Percentiles rank a stretch among this genome's conserved stretches.
phyloP scores from a whole-genome alignment of 2,329 filamentous ascomycete species.

The Coniella lustricola region DNA sequence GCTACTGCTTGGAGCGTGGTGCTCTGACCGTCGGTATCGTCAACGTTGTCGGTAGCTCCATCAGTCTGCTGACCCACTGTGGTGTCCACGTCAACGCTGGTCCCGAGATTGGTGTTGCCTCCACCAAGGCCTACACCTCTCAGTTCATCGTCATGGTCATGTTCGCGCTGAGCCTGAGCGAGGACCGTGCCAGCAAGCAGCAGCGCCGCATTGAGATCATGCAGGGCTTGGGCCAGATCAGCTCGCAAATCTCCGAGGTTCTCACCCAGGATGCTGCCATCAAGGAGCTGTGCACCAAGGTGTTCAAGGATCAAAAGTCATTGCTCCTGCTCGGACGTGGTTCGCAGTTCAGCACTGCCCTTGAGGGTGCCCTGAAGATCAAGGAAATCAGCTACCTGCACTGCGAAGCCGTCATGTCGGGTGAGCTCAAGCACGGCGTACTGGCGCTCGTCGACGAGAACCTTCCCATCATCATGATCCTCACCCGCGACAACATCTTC shows the following conservation, averaged over 20 bases:
- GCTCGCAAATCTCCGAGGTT: slow-evolving; percentile 85
- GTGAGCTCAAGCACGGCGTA: slow-evolving; percentile 98
- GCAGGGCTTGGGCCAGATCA: slow-evolving; percentile 81
- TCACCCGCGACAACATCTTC: slow-evolving; percentile 93
- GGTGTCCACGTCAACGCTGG: slow-evolving; percentile 99
- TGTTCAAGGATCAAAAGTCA: slow-evolving; percentile 96
- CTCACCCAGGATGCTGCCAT: slow-evolving; percentile 87
- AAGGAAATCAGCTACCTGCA: slow-evolving; percentile 99
- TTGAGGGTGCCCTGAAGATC: slow-evolving; percentile 97
- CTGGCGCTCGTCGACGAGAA: slow-evolving; percentile 96
- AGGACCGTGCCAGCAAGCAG: slow-evolving; percentile 93
- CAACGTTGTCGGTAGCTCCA: slow-evolving; percentile 97
- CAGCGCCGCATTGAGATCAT: slow-evolving; percentile 93
- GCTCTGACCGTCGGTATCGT: slow-evolving; percentile 96
- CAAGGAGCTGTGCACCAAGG: slow-evolving; percentile 87
- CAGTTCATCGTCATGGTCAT: slow-evolving; percentile 99
- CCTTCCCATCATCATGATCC: slow-evolving; percentile 98
- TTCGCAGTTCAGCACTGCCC: slow-evolving; percentile 91
- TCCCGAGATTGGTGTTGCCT: slow-evolving; percentile 96
- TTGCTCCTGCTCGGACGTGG: slow-evolving; percentile 88
- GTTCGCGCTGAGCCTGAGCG: slow-evolving; percentile 93
- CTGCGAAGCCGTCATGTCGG: slow-evolving; percentile 99
- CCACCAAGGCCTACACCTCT: slow-evolving; percentile 98
- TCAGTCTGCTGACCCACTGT: slow-evolving; percentile 97
- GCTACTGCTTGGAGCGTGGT: slow-evolving; percentile 96